phyloP scores from a whole-genome alignment of 2,329 filamentous ascomycete species.

The Phialocephala subalpina region DNA sequence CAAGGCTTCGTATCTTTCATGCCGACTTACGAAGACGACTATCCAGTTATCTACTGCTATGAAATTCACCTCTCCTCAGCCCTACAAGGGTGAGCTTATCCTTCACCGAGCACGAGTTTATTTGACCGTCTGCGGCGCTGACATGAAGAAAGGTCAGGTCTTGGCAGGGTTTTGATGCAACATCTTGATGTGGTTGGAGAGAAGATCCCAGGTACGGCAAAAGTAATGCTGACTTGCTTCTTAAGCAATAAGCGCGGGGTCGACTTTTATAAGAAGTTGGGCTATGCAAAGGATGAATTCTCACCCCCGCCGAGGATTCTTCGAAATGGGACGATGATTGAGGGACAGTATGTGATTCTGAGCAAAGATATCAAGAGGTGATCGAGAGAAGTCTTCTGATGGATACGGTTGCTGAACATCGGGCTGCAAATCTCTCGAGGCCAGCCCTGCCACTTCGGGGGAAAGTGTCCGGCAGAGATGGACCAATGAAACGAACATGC shows the following conservation, averaged over 20 bases:
- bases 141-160: conserved; percentile 58
- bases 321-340: conserved; percentile 60
- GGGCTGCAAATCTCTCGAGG: not conserved
- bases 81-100: conserved; percentile 58
- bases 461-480: not conserved
- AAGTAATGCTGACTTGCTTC: conserved; percentile 81
- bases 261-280: conserved; percentile 67
- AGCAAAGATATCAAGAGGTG: conserved; percentile 50
- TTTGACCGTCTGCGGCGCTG: conserved; percentile 8
- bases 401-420: not conserved
- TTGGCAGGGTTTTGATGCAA: conserved; percentile 67
- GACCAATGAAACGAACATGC: conserved; percentile 10
- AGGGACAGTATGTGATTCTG: conserved; percentile 67
- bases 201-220: conserved; percentile 62
- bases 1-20: conserved; percentile 72
- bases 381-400: not conserved
- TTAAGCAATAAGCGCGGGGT: conserved; percentile 64
- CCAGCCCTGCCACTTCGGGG: not conserved
- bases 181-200: conserved; percentile 61
- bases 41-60: conserved; percentile 78
- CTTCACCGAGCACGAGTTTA: conserved; percentile 13
- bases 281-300: conserved; percentile 62
- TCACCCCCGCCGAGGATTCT: conserved; percentile 62
- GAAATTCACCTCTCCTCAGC: conserved; percentile 73
- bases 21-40: conserved; percentile 72